Percentiles rank a stretch among this genome's conserved stretches.
phyloP scores from a whole-genome alignment of 148 eudicot species.

The Arctostaphylos glauca region DNA sequence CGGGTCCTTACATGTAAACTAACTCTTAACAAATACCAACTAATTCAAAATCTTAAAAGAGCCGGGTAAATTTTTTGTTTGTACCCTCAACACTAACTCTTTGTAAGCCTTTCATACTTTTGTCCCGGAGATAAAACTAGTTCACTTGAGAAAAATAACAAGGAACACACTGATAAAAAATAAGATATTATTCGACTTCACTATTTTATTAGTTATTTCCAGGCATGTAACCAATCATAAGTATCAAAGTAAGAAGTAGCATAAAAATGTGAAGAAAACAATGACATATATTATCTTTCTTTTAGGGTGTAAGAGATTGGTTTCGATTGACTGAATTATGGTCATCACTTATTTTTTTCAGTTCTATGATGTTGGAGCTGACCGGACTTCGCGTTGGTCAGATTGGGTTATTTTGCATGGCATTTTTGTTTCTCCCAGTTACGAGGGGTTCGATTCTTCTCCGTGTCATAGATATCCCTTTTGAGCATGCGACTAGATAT shows the following conservation, averaged over 20 bases:
- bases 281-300: not conserved
- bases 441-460: conserved; percentile 81
- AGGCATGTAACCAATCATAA: not conserved
- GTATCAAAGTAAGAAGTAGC: not conserved
- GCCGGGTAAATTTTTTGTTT: too few relatives aligned
- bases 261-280: not conserved
- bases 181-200: not conserved
- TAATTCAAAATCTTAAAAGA: too few relatives aligned
- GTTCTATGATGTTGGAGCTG: conserved; percentile 46
- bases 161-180: not conserved
- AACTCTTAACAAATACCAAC: too few relatives aligned
- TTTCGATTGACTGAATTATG: not conserved
- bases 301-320: not conserved
- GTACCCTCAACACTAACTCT: too few relatives aligned
- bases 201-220: not conserved
- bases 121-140: too few relatives aligned
- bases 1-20: too few relatives aligned
- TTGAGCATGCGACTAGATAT: conserved; percentile 80
- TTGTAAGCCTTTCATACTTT: too few relatives aligned
- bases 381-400: conserved; percentile 53
- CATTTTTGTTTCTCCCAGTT: conserved; percentile 76
- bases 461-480: conserved; percentile 68
- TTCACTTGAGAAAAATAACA: too few relatives aligned
- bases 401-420: conserved; percentile 66
- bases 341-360: conserved; percentile 26